Percentiles rank a stretch among this genome's conserved stretches.
Conservation (phyloP, 1,284 basidiomycete species). For the Ceratobasidium sp. region DNA sequence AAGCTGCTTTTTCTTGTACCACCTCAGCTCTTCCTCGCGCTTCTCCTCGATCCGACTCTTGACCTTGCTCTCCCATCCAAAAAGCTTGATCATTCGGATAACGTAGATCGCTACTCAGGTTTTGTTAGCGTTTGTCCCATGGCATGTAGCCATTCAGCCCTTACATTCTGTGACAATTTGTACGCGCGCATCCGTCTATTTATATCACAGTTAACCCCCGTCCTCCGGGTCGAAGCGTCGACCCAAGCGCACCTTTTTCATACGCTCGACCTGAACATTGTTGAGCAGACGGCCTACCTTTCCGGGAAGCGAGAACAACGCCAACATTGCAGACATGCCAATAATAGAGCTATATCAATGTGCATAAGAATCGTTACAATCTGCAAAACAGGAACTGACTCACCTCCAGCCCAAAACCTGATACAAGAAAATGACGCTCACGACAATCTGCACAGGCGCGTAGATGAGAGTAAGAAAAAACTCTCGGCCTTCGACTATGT, state of each 20-base stretch:
- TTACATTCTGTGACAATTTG: constrained; percentile 37
- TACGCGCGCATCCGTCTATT: constrained; percentile 39
- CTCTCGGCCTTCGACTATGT: constrained; percentile 54
- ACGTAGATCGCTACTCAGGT: constrained; percentile 8
- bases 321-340: constrained; percentile 37
- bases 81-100: constrained; percentile 40
- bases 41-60: neutral
- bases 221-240: neutral
- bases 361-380: neutral
- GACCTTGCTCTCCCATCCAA: constrained; percentile 38
- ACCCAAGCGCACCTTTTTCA: constrained; percentile 46
- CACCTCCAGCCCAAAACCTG: constrained; percentile 43
- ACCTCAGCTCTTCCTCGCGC: constrained; percentile 28
- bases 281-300: constrained; percentile 43
- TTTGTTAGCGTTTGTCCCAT: neutral
- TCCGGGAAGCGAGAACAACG: constrained; percentile 35
- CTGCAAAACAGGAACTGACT: constrained; percentile 8
- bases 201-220: neutral
- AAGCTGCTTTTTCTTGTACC: constrained; percentile 27
- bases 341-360: constrained; percentile 30
- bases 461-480: constrained; percentile 43
- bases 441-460: constrained; percentile 29
- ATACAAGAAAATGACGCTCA: constrained; percentile 43
- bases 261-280: constrained; percentile 48
- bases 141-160: neutral